Base-by-base conservation (phyloP, 2,329 filamentous ascomycete species). In the Cercospora brassicicola region DNA sequence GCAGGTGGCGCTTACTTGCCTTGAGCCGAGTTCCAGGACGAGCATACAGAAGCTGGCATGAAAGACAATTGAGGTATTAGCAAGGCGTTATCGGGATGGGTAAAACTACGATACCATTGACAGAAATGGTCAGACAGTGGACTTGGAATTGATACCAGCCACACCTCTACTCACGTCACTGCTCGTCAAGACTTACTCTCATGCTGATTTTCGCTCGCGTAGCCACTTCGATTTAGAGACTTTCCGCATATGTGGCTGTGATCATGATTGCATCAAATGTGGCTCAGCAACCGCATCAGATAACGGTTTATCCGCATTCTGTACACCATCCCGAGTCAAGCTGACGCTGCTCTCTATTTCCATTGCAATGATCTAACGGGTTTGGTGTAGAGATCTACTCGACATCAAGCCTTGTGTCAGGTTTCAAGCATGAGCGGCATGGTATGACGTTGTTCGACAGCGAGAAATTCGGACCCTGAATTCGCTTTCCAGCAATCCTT, bases 1-100 rank as follows among this genome's bases (percentile, higher is more conserved):
- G 93, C 93, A 23, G 93, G 91, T 57, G 93, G 94, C 48, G 87
- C 86, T 42, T 90, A 88, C 79, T 76, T 89, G 76, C 88, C 87
- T 42, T 78, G 67, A 74, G 51, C 11, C 11, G 8, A 11, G 31
- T 18, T 18, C 10, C 18, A 61, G 26, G 30, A 36, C 51, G 18
- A 13, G 48, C 48, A 61, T 45, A 33, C 30, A 31, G 28, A 23
- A 13, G 15, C 15, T 28, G 26, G 51, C 31, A 59, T 59, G 51
- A 42, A 23, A 28, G 18, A 33, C 28, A 59, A 59, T 57, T 39
- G 64, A 23, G 61, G 53, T 56, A 33, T 70, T 68, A 67, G 64
- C 64, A 67, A 51, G 70, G 68, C 70, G 68, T 72, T 72, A 26
- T 42, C 28, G 67, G 67, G 26, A 56, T 65, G 36, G 60, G 59